Evolutionary conservation across 495 filamentous ascomycete genomes (phyloP), one percentile per base, ranked within the genome.

Genomic region (Schizothecium vesticola): DNA sequence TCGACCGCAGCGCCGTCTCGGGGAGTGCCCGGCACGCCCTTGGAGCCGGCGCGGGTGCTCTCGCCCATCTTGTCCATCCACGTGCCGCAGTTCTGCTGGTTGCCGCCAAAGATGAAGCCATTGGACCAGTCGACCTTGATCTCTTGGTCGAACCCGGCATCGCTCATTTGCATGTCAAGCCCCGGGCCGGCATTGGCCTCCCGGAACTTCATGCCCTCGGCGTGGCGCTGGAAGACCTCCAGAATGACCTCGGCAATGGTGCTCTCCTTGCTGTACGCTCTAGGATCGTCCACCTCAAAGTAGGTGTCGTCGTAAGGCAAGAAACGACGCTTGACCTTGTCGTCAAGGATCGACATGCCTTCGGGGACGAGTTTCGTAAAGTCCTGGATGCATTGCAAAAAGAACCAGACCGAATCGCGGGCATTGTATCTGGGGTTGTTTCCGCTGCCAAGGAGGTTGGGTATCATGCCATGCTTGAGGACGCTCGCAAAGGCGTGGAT

Each of bases 21-120:
- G 43, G 96, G 96, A 26, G 96, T 98, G 2, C 93, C 96, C 0
- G 96, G 96, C n/a, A 95, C 81, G 63, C 96, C 96, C 82, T 97
- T 98, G 73, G 88, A 96, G 51, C 91, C 89, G 24, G 96, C 96
- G 66, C 88, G 91, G 65, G 91, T 86, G 66, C 92, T 96, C 78
- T 99, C 96, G n/a, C 96, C 96, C 95, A 98, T 99, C 85, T 99
- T 99, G 81, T 99, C 96, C 90, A 97, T 96, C 96, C 96, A 99
- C 5, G 96, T 99, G 64, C 96, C 96, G 73, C 96, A 99, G 75
- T 99, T 99, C 76, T 80, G 82, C 75, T 97, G 92, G 71, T 90
- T 97, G 43, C 96, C 96, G 51, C 96, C 96, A 71, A 94, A 96
- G 67, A 99, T 89, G 64, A 99, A 85, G 21, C 96, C 96, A 2